Conservation (phyloP, 164 flowering plant genomes). For the Dillenia suffruticosa region DNA sequence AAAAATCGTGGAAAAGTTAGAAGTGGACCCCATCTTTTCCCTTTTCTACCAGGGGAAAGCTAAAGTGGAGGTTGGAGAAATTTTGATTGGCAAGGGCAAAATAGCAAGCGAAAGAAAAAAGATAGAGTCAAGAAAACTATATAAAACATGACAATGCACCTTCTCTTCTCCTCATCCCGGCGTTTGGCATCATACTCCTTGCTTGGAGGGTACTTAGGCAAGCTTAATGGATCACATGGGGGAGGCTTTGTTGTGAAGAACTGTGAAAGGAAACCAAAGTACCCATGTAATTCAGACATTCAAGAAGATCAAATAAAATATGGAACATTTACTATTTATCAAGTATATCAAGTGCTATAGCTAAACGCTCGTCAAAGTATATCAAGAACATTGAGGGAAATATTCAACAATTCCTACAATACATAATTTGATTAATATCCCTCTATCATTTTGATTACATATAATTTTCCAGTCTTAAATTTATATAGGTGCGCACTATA, state of each 20-base stretch:
- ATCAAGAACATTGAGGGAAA: not conserved
- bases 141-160: slow-evolving; percentile 23
- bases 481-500: too few species aligned
- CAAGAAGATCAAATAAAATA: not conserved
- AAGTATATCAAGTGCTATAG: not conserved
- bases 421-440: too few species aligned
- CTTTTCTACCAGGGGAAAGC: too few species aligned
- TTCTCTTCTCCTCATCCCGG: slow-evolving; percentile 74
- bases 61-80: too few species aligned
- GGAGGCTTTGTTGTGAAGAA: slow-evolving; percentile 72
- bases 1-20: too few species aligned
- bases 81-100: too few species aligned
- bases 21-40: too few species aligned
- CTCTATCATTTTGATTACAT: too few species aligned
- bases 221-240: slow-evolving; percentile 75
- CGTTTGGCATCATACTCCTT: slow-evolving; percentile 77
- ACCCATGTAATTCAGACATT: not conserved
- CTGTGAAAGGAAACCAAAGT: slow-evolving; percentile 34
- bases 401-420: not conserved
- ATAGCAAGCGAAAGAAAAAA: too few species aligned
- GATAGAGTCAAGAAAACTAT: too few species aligned
- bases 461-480: too few species aligned
- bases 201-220: slow-evolving; percentile 87
- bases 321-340: not conserved
- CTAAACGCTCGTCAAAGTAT: too few species aligned